Evolutionary conservation across 345 rosid genomes (phyloP), one percentile per base, ranked within the genome.

Genomic region (Eucalyptus melliodora): DNA sequence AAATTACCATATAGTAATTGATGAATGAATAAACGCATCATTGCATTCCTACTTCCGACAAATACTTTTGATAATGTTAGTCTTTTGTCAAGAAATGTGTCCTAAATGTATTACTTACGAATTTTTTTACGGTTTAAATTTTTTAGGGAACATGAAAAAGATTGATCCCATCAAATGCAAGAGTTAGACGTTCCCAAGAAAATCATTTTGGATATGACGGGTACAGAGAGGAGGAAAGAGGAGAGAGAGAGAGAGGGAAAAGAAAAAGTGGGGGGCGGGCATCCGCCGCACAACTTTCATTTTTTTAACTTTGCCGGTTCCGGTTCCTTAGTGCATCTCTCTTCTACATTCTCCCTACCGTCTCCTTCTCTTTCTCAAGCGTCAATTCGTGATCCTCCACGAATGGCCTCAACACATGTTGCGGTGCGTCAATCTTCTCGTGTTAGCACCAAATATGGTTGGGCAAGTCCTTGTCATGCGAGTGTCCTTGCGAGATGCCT

Each of bases 1-100:
- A 72, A 65, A 17, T 72, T 72, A n/a, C n/a, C n/a, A n/a, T n/a
- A n/a, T n/a, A n/a, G n/a, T n/a, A n/a, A n/a, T n/a, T n/a, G n/a
- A n/a, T n/a, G n/a, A n/a, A n/a, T n/a, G n/a, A 37, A 19, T 6
- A 37, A 34, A 5, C 0, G 0, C 15, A 19, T 3, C 45, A 4
- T 19, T 5, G 26, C 11, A 15, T 69, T 69, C 2, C 24, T 34
- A 10, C 14, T 34, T 69, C 6, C 2, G 5, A 69, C 4, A 5
- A 5, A 34, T 72, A 8, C 11, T 69, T 69, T 69, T 16, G 56
- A 53, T 53, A 9, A 53, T 8, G 9, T 19, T 53, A 2, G 5
- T 31, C 6, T 67, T 16, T 67, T 67, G 34, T 16, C 77, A 2
- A 67, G 6, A 59, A 59, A 59, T 59, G 15, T 5, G 67, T 26